phyloP scores from a whole-genome alignment of 306 rosid genomes.

The Begonia masoniana region DNA sequence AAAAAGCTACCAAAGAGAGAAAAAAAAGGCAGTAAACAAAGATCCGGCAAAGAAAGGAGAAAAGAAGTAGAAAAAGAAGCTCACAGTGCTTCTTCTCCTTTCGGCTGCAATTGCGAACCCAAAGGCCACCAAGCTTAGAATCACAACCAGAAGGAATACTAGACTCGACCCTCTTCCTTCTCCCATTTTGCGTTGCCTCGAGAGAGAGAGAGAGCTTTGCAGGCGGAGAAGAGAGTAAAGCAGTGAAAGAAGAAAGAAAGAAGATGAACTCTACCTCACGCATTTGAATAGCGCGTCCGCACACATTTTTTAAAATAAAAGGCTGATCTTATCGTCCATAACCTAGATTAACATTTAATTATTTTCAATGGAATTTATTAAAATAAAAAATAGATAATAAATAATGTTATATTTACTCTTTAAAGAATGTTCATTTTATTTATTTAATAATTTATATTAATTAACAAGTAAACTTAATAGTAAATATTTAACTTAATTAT shows the following conservation, averaged over 20 bases:
- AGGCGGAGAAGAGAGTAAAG: not conserved
- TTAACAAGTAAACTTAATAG: no score
- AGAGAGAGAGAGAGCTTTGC: not conserved
- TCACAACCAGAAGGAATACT: slow-evolving; percentile 60
- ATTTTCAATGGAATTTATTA: no score
- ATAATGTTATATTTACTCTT: no score
- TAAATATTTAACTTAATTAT: no score
- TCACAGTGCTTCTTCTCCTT: slow-evolving; percentile 75
- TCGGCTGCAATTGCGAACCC: slow-evolving; percentile 98
- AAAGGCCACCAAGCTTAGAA: slow-evolving; percentile 70
- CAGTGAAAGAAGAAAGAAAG: not conserved
- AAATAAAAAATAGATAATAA: no score
- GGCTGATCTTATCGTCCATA: no score
- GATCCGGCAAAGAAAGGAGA: not conserved
- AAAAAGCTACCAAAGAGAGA: not conserved
- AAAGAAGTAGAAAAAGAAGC: slow-evolving; percentile 5
- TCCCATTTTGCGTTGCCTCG: slow-evolving; percentile 24
- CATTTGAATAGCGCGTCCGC: no score
- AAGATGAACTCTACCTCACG: no score
- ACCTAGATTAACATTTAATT: no score
- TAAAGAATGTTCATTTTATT: no score
- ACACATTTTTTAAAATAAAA: no score
- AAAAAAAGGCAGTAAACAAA: not conserved
- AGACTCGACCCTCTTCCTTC: slow-evolving; percentile 86
- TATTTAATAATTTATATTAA: no score